Evolutionary conservation across 129 eudicot genomes (phyloP).

Genomic region (carrot (Daucus carota)): DH1_v3.0 NC_030381.2:4236501-4237000

Average conservation of each 20-base stretch:
- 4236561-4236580: background rate
- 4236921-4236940: background rate
- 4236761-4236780: background rate
- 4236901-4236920: background rate
- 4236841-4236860: background rate
- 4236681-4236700: background rate
- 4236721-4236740: background rate
- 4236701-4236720: background rate
- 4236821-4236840: background rate
- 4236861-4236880: background rate
- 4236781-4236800: background rate
- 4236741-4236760: background rate
- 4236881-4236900: background rate
- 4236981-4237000: background rate
- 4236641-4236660: background rate
- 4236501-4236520: background rate
- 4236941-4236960: background rate
- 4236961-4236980: background rate
- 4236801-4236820: background rate
- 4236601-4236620: background rate
- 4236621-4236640: background rate
- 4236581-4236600: background rate
- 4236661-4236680: background rate
- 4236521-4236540: background rate
- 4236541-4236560: background rate